Base-by-base conservation (phyloP, 2,329 filamentous ascomycete species). In the Colletotrichum euphorbiae region DNA sequence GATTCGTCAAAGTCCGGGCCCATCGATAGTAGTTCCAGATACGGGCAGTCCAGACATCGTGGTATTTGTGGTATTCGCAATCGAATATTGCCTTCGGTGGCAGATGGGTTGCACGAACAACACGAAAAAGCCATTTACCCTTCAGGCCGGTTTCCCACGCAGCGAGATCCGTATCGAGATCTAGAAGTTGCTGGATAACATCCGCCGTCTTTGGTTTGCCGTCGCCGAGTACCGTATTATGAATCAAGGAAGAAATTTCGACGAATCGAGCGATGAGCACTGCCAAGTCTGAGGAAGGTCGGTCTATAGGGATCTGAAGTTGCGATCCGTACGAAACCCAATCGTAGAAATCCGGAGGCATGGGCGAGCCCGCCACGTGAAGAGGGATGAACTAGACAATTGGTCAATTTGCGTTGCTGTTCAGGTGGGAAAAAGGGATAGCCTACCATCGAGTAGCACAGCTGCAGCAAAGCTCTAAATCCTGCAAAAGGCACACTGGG, bases 11-110 rank as follows among this genome's bases (percentile, higher is more conserved):
- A 24, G 89, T 83, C n/a, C 86, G 83, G 6, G 82, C 81, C 81
- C 86, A 88, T 24, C 88, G 85, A 71, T 85, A 88, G 71, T 89
- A 84, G 67, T 86, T 87, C 85, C 85, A 90, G 45, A 86, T 80
- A 24, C 84, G 81, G 8, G 83, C 85, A 17, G 82, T 77, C 80
- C 83, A 87, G 62, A 87, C 82, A 69, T 85, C 82, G 15, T 76
- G 75, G 71, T 90, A 90, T 21, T 81, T 74, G 73, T 90, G 87
- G 72, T 87, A 89, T 61, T 81, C 79, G 12, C 82, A 81, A 17
- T 82, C 80, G 68, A 87, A 88, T 59, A 86, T 79, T 11, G 81
- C 81, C 1, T 78, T 76, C 0, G 79, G 69, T 1, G 83, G 80
- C 4, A 79, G 63, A 45, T 77, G 74, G 8, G 74, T 67, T 4